These are phyloP conservation scores for Taiozyma sp. DNA, from an alignment of 1,139 yeast genomes.

Conservation along the genomic window DNA sequence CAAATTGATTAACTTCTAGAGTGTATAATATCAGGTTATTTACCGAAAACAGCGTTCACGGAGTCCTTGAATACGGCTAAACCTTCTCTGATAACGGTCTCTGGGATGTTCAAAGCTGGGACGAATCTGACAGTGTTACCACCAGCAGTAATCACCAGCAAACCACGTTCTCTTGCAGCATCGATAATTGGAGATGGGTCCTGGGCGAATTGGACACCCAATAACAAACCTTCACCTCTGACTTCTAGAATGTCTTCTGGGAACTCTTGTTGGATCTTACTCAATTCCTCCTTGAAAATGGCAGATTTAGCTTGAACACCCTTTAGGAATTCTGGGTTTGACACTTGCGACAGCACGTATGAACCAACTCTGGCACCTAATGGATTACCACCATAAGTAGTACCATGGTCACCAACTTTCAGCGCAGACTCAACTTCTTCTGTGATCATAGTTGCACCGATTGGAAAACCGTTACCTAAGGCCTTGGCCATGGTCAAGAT, in stretches of 20 bases:
- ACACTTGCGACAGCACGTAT: constrained; percentile 64
- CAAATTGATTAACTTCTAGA: background rate
- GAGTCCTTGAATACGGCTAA: constrained; percentile 55
- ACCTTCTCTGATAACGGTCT: constrained; percentile 64
- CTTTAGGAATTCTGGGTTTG: constrained; percentile 52
- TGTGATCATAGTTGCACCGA: constrained; percentile 87
- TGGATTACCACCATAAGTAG: constrained; percentile 97
- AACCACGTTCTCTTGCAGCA: constrained; percentile 71
- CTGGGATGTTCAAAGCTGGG: constrained; percentile 84
- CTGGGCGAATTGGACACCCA: constrained; percentile 71
- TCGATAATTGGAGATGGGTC: constrained; percentile 63
- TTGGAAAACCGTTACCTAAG: constrained; percentile 95
- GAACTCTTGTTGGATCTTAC: constrained; percentile 44
- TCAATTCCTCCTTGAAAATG: constrained; percentile 45
- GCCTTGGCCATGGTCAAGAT: constrained; percentile 94
- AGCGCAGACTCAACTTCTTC: constrained; percentile 69
- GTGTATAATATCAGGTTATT: background rate
- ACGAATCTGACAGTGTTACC: constrained; percentile 84
- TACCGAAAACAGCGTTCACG: constrained; percentile 31
- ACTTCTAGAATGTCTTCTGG: constrained; percentile 58
- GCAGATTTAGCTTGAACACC: constrained; percentile 56
- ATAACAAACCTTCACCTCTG: constrained; percentile 83
- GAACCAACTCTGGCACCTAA: constrained; percentile 78
- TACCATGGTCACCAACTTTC: constrained; percentile 93
- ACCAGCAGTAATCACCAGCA: constrained; percentile 86